Evolutionary conservation across 495 filamentous ascomycete genomes (phyloP), one percentile per base, ranked within the genome.

Genomic region (Neurospora sp.): DNA sequence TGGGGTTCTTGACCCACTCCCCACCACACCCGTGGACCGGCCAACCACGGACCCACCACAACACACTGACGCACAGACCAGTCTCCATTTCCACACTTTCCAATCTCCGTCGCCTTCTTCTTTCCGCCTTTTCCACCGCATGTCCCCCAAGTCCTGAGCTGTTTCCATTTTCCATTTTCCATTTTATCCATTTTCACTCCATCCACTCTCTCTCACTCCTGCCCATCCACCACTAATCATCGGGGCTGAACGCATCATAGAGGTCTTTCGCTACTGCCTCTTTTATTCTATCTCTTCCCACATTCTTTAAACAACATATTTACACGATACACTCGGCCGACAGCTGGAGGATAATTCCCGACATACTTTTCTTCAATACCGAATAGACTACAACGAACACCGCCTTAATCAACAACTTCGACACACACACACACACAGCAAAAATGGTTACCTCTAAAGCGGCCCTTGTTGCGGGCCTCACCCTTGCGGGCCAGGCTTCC

Each of bases 401-500:
- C 12, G 12, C 23, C 27, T 62, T 66, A 66, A 66, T 66, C 54
- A 66, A 35, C 27, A 66, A 23, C 2, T 62, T 35, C 27, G 27
- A 38, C 37, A 38, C 6, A 38, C 37, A 38, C 35, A 48, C n/a
- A 48, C 41, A n/a, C 66, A 62, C 74, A 75, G 69, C 69, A 75
- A 83, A 79, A 44, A 85, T 85, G 83, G 82, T 78, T 73, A 79
- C 79, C 77, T 69, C 86, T 39, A 74, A 83, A 74, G 82, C 85
- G 48, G 81, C 84, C 76, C 75, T 86, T 59, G 75, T 82, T 39
- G 77, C 82, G 38, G 77, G 82, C 76, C 74, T 82, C 72, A 76
- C 89, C 72, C 76, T 88, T n/a, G 76, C 87, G 74, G 83, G 86
- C 40, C 80, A 83, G 75, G 81, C 82, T 46, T 86, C 85, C 27